phyloP scores from a whole-genome alignment of 257 asterid genomes.

The Anisodus acutangulus region DNA sequence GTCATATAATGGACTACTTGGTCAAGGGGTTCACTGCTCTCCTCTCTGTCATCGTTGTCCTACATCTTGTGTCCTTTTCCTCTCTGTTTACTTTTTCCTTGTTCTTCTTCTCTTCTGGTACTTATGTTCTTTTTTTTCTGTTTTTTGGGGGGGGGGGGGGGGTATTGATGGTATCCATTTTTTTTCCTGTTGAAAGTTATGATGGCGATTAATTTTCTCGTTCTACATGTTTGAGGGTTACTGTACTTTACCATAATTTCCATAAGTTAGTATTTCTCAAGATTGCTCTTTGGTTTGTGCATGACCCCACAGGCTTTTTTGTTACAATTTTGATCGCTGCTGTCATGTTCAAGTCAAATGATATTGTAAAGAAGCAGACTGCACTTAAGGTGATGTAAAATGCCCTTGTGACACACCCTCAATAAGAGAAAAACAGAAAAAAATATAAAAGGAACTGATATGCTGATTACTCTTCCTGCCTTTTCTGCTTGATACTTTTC shows the following conservation, averaged over 20 bases:
- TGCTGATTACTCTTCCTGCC: constrained; percentile 21
- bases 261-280: neutral
- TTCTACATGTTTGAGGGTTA: constrained; percentile 15
- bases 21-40: constrained; percentile 11
- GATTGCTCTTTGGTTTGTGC: constrained; percentile 26
- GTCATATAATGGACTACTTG: neutral
- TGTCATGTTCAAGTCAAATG: constrained; percentile 87
- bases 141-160: too few relatives aligned
- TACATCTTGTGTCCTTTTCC: neutral
- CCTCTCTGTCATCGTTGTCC: neutral
- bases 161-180: neutral
- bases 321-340: constrained; percentile 82
- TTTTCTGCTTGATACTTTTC: neutral
- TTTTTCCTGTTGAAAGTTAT: neutral
- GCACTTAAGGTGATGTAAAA: constrained; percentile 69
- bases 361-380: constrained; percentile 78
- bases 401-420: neutral
- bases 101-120: neutral
- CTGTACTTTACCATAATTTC: neutral
- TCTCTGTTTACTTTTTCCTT: neutral
- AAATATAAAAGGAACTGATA: constrained; percentile 16
- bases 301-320: constrained; percentile 63
- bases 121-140: neutral
- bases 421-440: neutral
- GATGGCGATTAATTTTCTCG: constrained; percentile 7